Evolutionary conservation across 768 basidiomycete genomes (phyloP).

Genomic region (Dentipellis fragilis): DNA sequence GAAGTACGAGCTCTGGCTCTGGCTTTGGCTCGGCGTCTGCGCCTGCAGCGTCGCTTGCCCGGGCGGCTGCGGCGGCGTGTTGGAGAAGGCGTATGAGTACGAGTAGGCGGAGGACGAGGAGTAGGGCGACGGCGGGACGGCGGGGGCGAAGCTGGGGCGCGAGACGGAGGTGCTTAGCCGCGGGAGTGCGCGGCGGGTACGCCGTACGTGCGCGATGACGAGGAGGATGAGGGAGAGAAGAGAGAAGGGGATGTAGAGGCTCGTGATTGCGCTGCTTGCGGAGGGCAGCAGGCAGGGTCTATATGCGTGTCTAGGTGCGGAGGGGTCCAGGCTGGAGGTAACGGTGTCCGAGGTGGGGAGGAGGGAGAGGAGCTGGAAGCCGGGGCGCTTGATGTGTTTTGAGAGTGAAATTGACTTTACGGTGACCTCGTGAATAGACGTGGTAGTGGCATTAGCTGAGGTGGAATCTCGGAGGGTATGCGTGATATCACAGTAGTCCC

Average conservation of each 20-base stretch:
- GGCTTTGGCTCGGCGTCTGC: neutral
- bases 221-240: slow-evolving; percentile 41
- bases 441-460: slow-evolving; percentile 7
- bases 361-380: slow-evolving; percentile 80
- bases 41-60: neutral
- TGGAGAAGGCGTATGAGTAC: slow-evolving; percentile 12
- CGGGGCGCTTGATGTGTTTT: slow-evolving; percentile 61
- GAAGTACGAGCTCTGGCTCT: neutral
- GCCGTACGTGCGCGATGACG: slow-evolving; percentile 32
- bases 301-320: slow-evolving; percentile 43
- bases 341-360: slow-evolving; percentile 27
- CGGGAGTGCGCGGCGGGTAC: slow-evolving; percentile 5
- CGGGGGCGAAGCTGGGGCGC: neutral
- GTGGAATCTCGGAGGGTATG: slow-evolving; percentile 31
- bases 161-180: slow-evolving; percentile 11
- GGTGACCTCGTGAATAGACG: slow-evolving; percentile 62
- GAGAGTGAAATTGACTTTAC: slow-evolving; percentile 81
- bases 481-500: slow-evolving; percentile 78
- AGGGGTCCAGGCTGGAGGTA: slow-evolving; percentile 21
- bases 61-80: slow-evolving; percentile 6
- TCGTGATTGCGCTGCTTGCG: slow-evolving; percentile 46
- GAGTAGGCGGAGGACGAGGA: slow-evolving; percentile 11
- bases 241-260: slow-evolving; percentile 56
- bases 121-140: neutral
- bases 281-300: slow-evolving; percentile 75